Percentiles rank a stretch among this genome's conserved stretches.
These are phyloP conservation scores for Gymnopus androsaceus DNA, from an alignment of 1,284 basidiomycete species.

Conservation along the genomic window DNA sequence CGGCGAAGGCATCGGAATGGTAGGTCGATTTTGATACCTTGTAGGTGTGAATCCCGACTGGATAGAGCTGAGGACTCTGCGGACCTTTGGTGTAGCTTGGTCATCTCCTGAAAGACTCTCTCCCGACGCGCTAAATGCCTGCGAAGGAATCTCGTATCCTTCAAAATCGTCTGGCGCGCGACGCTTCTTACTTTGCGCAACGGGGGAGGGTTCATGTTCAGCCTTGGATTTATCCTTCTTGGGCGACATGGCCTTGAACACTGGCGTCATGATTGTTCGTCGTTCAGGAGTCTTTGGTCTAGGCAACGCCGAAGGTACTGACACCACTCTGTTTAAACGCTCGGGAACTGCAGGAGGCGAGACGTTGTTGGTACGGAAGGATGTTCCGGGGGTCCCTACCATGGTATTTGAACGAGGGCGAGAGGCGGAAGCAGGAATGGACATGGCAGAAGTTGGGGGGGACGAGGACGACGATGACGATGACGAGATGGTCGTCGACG, in stretches of 20 bases:
- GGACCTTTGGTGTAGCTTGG: conserved; percentile 55
- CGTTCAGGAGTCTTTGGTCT: conserved; percentile 16
- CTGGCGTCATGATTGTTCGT: conserved; percentile 8
- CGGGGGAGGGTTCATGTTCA: conserved; percentile 29
- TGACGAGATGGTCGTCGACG: neutral
- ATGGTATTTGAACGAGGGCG: conserved; percentile 27
- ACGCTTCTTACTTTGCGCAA: conserved; percentile 58
- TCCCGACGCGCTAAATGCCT: conserved; percentile 60
- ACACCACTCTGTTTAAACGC: conserved; percentile 6
- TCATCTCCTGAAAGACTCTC: conserved; percentile 46
- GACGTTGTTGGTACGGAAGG: neutral
- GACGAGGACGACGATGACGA: neutral
- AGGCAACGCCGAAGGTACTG: conserved; percentile 9
- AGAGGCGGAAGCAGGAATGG: conserved; percentile 22
- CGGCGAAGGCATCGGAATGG: conserved; percentile 44
- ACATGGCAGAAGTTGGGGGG: conserved; percentile 14
- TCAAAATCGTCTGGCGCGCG: conserved; percentile 75
- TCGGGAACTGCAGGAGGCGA: conserved; percentile 5
- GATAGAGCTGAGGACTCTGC: conserved; percentile 54
- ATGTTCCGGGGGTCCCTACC: neutral
- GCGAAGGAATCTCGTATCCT: conserved; percentile 52
- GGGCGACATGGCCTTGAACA: conserved; percentile 13
- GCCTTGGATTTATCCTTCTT: conserved; percentile 16
- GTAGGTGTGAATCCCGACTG: conserved; percentile 74
- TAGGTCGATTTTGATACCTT: conserved; percentile 49